phyloP scores from a whole-genome alignment of 139 green algal species.

The Closterium sp. region DNA sequence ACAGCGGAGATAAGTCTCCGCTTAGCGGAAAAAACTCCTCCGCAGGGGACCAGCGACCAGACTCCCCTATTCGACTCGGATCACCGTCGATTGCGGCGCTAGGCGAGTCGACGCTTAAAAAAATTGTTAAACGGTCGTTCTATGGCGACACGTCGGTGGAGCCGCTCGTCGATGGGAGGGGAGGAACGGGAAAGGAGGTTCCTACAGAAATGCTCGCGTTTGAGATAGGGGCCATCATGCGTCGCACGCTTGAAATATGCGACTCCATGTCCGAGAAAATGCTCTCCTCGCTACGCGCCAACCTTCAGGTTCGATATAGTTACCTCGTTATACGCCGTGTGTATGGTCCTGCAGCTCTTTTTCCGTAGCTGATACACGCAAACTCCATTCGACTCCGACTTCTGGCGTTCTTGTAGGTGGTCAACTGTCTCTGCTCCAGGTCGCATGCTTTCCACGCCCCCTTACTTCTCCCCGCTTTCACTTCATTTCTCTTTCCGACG shows the following conservation, averaged over 20 bases:
- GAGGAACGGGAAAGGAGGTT: neutral
- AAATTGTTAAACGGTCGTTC: neutral
- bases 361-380: too few species aligned
- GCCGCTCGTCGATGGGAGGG: neutral
- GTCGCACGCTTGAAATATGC: neutral
- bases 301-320: neutral
- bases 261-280: conserved; percentile 9
- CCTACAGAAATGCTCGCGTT: conserved; percentile 6
- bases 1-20: neutral
- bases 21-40: neutral
- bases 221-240: neutral
- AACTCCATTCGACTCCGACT: too few species aligned
- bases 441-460: too few species aligned
- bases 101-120: neutral
- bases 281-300: conserved; percentile 3
- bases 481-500: too few species aligned
- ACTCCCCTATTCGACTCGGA: neutral
- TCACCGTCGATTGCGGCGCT: neutral
- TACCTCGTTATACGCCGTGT: neutral
- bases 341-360: neutral
- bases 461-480: too few species aligned
- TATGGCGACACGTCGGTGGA: neutral
- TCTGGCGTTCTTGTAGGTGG: too few species aligned
- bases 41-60: neutral
- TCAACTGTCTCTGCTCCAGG: too few species aligned